phyloP scores from a whole-genome alignment of 208 protist genomes.

The Trypanosoma mega region DNA sequence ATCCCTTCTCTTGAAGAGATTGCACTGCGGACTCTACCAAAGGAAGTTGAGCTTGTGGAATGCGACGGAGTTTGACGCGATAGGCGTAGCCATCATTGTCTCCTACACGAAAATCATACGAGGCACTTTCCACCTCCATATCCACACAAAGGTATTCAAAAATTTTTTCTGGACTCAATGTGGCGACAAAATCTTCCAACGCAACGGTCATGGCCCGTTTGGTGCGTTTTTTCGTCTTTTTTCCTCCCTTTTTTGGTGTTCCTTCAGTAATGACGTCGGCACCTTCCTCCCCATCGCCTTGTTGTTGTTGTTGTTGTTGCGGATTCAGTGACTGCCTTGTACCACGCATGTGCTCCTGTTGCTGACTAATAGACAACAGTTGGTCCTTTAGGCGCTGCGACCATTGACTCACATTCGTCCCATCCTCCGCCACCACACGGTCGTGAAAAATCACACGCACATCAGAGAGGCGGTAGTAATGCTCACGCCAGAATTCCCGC shows the following conservation, averaged over 20 bases:
- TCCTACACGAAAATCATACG: constrained; percentile 54
- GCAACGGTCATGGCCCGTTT: constrained; percentile 2
- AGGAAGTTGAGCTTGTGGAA: constrained; percentile 56
- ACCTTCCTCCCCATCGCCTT: constrained; percentile 9
- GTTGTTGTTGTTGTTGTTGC: constrained; percentile 4
- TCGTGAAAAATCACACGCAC: constrained; percentile 70
- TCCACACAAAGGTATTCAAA: constrained; percentile 84
- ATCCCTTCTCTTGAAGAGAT: constrained; percentile 68
- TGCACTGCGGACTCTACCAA: constrained; percentile 63
- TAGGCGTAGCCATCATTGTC: constrained; percentile 77
- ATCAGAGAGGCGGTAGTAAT: constrained; percentile 73
- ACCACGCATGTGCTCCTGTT: too few species aligned
- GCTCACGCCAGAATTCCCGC: constrained; percentile 73
- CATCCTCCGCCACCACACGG: constrained; percentile 60
- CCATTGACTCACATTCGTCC: constrained; percentile 26
- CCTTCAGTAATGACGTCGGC: constrained; percentile 20
- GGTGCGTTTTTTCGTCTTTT: constrained; percentile 17
- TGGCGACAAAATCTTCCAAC: constrained; percentile 29
- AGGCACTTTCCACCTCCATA: constrained; percentile 65
- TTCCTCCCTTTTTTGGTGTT: constrained; percentile 21
- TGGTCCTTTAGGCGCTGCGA: constrained; percentile 39
- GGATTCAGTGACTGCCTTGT: too few species aligned
- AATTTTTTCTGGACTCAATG: constrained; percentile 56
- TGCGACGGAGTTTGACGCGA: constrained; percentile 59
- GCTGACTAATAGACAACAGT: constrained; percentile 32